Conservation (phyloP, 1,284 basidiomycete genomes). For the Rhodotorula mucilaginosa region DNA sequence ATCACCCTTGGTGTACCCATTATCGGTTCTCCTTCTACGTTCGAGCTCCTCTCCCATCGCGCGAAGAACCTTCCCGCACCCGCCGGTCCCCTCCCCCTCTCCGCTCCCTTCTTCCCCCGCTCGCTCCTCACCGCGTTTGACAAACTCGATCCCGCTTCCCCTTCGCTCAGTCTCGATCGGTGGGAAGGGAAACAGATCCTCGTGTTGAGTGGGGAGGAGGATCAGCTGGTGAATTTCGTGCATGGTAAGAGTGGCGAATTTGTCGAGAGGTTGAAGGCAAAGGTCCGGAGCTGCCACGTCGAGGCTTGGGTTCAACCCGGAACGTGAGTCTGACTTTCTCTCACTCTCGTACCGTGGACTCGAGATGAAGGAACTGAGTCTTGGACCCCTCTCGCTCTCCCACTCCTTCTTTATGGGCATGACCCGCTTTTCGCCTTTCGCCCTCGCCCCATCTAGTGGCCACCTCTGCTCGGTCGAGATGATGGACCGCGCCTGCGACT, state of each 20-base stretch:
- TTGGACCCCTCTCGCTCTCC: too few species aligned
- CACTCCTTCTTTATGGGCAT: too few species aligned
- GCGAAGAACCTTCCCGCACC: slow-evolving; percentile 54
- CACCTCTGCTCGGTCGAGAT: slow-evolving; percentile 51
- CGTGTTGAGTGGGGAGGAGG: slow-evolving; percentile 58
- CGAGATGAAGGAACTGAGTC: too few species aligned
- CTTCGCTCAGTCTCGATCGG: slow-evolving; percentile 1
- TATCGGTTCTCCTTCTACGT: slow-evolving; percentile 73
- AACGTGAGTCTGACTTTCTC: slow-evolving; percentile 21
- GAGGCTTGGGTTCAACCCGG: slow-evolving; percentile 49
- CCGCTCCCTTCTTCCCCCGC: slow-evolving; percentile 61
- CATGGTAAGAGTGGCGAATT: slow-evolving; percentile 47
- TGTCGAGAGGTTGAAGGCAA: slow-evolving; percentile 43
- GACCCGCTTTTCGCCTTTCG: too few species aligned
- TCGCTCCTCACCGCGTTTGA: slow-evolving; percentile 57
- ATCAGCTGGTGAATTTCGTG: slow-evolving; percentile 45
- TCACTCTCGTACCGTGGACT: too few species aligned
- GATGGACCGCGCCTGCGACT: slow-evolving; percentile 48
- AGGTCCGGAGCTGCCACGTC: slow-evolving; percentile 37
- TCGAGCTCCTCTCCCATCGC: slow-evolving; percentile 61
- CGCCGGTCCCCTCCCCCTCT: slow-evolving; percentile 35
- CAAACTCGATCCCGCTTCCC: slow-evolving; percentile 51
- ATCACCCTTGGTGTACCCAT: slow-evolving; percentile 68
- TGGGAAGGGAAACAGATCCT: slow-evolving; percentile 69
- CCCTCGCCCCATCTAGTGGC: slow-evolving; percentile 35